Conservation (phyloP, 2,329 filamentous ascomycete species). For the Torrubiella hemipterigena region DNA sequence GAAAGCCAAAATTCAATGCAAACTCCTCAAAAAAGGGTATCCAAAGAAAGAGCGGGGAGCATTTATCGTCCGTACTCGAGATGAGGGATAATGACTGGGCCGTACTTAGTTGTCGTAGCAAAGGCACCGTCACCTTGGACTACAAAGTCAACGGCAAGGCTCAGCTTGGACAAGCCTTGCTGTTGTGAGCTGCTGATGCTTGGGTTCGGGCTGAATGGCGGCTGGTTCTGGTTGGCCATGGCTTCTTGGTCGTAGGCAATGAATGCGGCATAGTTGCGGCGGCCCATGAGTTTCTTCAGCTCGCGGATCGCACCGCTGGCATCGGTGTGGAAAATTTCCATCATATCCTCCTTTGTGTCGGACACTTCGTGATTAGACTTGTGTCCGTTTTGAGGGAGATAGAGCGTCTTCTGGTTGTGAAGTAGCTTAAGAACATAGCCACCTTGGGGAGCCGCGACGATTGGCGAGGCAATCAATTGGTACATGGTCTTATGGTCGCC, state of each 20-base stretch:
- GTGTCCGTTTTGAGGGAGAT: constrained; percentile 80
- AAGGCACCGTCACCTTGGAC: constrained; percentile 84
- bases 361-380: constrained; percentile 60
- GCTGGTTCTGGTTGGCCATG: constrained; percentile 28
- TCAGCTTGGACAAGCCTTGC: constrained; percentile 53
- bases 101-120: constrained; percentile 82
- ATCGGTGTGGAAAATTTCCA: constrained; percentile 97
- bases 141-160: constrained; percentile 89
- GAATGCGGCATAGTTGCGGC: constrained; percentile 84
- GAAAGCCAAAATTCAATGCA: neutral
- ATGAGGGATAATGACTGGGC: constrained; percentile 87
- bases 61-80: constrained; percentile 60
- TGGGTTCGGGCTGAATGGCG: constrained; percentile 24
- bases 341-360: constrained; percentile 99
- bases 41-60: no score
- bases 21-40: no score
- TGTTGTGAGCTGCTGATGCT: constrained; percentile 22
- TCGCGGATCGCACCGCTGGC: constrained; percentile 74
- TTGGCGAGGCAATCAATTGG: constrained; percentile 84
- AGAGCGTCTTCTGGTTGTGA: constrained; percentile 89
- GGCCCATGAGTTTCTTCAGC: constrained; percentile 82
- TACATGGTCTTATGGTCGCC: constrained; percentile 99
- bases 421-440: constrained; percentile 85
- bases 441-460: constrained; percentile 79
- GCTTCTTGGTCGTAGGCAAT: constrained; percentile 89